phyloP scores from a whole-genome alignment of 441 rosid genomes.

The Arabidopsis lyrata region DNA sequence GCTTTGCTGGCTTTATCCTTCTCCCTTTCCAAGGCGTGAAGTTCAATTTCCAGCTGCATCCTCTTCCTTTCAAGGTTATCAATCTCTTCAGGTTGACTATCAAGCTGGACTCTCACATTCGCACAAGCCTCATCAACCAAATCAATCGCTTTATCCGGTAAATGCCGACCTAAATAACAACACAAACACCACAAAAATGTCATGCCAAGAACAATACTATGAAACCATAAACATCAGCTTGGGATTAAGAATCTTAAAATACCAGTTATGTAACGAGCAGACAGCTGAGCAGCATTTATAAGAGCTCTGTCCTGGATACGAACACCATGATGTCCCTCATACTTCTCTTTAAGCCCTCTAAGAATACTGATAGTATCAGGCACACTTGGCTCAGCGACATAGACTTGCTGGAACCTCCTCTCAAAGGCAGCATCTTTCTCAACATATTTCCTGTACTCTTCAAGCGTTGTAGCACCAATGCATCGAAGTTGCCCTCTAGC shows the following conservation, averaged over 20 bases:
- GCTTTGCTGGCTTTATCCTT: constrained; percentile 97
- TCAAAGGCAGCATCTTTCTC: constrained; percentile 99
- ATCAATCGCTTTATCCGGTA: constrained; percentile 96
- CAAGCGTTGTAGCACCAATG: constrained; percentile 92
- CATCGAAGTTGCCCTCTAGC: constrained; percentile 98
- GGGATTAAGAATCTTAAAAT: constrained; percentile 11
- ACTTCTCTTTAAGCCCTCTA: constrained; percentile 90
- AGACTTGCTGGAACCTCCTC: constrained; percentile 94
- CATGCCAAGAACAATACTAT: constrained; percentile 8
- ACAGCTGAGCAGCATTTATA: constrained; percentile 82
- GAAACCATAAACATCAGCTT: background rate
- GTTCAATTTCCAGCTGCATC: constrained; percentile 88
- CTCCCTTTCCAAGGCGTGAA: constrained; percentile 92
- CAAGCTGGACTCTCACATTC: constrained; percentile 92
- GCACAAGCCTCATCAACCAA: constrained; percentile 91
- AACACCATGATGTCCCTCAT: constrained; percentile 97
- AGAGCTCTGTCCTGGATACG: constrained; percentile 86
- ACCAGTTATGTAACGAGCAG: constrained; percentile 91
- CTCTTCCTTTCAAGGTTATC: constrained; percentile 88
- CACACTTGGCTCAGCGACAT: constrained; percentile 97
- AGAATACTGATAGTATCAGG: constrained; percentile 83
- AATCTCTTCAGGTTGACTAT: constrained; percentile 96
- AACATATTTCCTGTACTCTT: constrained; percentile 90
- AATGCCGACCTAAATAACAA: constrained; percentile 69
- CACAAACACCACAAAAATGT: constrained; percentile 10